Base-by-base conservation (phyloP, 495 filamentous ascomycete genomes). In the Aspergillus ellipticus region DNA sequence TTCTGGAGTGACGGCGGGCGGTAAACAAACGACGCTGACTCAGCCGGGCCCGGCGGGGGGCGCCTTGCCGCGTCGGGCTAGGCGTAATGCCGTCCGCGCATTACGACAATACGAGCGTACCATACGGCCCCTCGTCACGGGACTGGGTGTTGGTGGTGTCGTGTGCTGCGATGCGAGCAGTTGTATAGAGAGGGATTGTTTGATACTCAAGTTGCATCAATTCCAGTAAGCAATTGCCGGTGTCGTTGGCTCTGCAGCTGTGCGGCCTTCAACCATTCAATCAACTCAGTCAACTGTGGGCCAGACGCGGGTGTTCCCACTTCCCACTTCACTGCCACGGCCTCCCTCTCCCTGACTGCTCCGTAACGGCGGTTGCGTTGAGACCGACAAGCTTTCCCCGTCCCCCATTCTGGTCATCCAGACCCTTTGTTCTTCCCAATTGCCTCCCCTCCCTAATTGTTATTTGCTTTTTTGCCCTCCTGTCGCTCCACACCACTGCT, bases 1-100 rank as follows among this genome's bases (percentile, higher is more conserved):
- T 74, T 70, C 70, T 69, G 63, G 53, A 76, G 71, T 57, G 70
- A 76, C 73, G 49, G 55, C 62, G 53, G 56, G 55, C 56, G 54
- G 65, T 76, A 74, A 76, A 76, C 67, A 76, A 73, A 66, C 56
- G 47, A n/a, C 55, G 69, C 65, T 65, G 69, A 69, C 67, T 66
- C 63, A 48, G 37, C 62, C 29, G 29, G 11, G 17, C 10, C 29
- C 28, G 41, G 52, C 49, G 56, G 55, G 26, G 56, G 4, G 28
- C 48, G 29, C 53, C 58, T 16, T 13, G 65, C 58, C 0, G 7
- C n/a, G 49, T 13, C 11, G 57, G 63, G 52, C 54, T 66, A 63
- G 64, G n/a, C 13, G 54, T 58, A 58, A 53, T 42, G 42, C 17
- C 21, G 49, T 55, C 20, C 52, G 43, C 39, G 16, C 22, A 39